phyloP scores from a whole-genome alignment of 2,329 filamentous ascomycete species.

The Botrytis sinoallii region DNA sequence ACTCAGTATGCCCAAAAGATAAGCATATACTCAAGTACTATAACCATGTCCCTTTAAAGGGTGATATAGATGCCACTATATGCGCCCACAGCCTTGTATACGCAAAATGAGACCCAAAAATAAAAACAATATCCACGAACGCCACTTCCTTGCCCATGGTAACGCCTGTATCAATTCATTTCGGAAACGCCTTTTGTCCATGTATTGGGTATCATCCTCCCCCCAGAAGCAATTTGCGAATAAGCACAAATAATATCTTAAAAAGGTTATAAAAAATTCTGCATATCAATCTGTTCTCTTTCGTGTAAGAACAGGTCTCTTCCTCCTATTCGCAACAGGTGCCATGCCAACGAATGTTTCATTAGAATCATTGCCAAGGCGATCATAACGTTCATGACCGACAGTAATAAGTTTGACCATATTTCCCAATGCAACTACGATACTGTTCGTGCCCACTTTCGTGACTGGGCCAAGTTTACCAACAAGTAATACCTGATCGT shows the following conservation, averaged over 20 bases:
- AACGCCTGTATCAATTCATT: slow-evolving; percentile 2
- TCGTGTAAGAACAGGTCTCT: slow-evolving; percentile 3
- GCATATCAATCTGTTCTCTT: slow-evolving; percentile 17
- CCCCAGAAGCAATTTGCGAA: slow-evolving; percentile 7
- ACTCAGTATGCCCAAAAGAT: background rate
- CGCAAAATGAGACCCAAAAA: background rate
- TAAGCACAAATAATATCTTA: slow-evolving; percentile 15
- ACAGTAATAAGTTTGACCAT: slow-evolving; percentile 67
- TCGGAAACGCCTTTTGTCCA: slow-evolving; percentile 19
- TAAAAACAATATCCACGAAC: background rate
- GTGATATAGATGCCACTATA: background rate
- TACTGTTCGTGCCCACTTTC: slow-evolving; percentile 59
- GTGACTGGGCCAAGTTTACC: slow-evolving; percentile 63
- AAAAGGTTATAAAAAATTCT: background rate
- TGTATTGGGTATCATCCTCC: slow-evolving; percentile 18
- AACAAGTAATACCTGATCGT: slow-evolving; percentile 56
- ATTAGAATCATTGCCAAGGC: slow-evolving; percentile 24
- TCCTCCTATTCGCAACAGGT: slow-evolving; percentile 16
- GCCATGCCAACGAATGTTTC: slow-evolving; percentile 33
- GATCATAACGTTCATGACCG: slow-evolving; percentile 62
- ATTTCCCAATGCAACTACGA: slow-evolving; percentile 71
- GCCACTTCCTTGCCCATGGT: slow-evolving; percentile 3
- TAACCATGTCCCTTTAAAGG: background rate
- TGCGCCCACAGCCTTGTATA: background rate
- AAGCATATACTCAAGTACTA: background rate